These are phyloP conservation scores for Vitis hybrid DNA, from an alignment of 177 flowering plant species.

Conservation along the genomic window DNA sequence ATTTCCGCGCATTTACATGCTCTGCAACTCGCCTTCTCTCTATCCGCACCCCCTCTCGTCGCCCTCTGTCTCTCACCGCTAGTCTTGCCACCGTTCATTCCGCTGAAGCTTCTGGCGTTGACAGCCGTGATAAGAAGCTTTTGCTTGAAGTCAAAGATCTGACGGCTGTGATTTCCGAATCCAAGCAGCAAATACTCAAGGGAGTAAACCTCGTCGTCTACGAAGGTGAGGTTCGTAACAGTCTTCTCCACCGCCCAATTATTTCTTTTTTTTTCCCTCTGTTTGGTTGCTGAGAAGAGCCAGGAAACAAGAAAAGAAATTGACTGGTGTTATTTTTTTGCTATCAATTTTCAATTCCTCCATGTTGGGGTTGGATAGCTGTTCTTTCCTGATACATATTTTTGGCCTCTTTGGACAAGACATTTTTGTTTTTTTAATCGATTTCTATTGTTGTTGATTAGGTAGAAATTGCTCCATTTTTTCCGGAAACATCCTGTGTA, in stretches of 20 bases:
- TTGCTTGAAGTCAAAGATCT: slow-evolving; percentile 82
- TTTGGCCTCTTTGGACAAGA: no score
- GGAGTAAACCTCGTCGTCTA: slow-evolving; percentile 70
- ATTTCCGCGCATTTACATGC: slow-evolving; percentile 2
- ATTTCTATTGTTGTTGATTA: no score
- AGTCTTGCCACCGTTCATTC: slow-evolving; percentile 37
- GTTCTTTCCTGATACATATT: no score
- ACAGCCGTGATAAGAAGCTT: slow-evolving; percentile 24
- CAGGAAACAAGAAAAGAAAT: no score
- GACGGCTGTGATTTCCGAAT: slow-evolving; percentile 68
- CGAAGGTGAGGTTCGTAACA: slow-evolving; percentile 75
- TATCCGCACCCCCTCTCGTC: background rate
- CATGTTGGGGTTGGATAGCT: no score
- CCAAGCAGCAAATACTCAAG: slow-evolving; percentile 64
- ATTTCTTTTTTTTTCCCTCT: background rate
- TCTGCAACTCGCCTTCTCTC: slow-evolving; percentile 8
- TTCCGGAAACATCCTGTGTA: no score
- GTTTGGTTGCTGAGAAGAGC: background rate
- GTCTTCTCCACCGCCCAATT: no score
- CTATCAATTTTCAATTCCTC: no score
- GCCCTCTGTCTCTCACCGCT: slow-evolving; percentile 14
- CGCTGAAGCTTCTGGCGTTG: slow-evolving; percentile 22
- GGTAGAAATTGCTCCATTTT: no score
- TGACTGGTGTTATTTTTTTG: no score
- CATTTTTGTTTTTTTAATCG: no score